Evolutionary conservation across 257 asterid species (phyloP).

Genomic region (Solanum megistacrolobum): DNA sequence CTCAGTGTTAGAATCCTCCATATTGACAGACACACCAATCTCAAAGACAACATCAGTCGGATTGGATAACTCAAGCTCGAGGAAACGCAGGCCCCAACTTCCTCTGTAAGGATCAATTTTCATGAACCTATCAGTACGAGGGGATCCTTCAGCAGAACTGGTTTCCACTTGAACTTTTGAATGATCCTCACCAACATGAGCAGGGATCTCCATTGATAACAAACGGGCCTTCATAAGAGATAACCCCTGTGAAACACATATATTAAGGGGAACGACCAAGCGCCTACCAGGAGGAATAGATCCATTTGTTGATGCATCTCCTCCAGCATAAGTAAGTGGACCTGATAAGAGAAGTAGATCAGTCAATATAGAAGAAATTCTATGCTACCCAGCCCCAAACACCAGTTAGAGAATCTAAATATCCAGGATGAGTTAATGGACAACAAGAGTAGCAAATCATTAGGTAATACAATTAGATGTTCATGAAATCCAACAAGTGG

Average conservation of each 20-base stretch:
- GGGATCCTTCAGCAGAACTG: constrained; percentile 26
- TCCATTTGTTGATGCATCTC: constrained; percentile 27
- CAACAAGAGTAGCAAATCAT: background rate
- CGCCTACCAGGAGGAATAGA: constrained; percentile 84
- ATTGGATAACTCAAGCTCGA: constrained; percentile 87
- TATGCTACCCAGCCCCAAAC: background rate
- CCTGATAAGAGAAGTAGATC: constrained; percentile 35
- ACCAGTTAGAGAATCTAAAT: background rate
- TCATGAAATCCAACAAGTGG: background rate
- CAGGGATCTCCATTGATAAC: constrained; percentile 97
- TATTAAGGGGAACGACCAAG: constrained; percentile 69
- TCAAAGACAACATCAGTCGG: constrained; percentile 95
- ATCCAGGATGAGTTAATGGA: background rate
- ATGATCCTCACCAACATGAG: constrained; percentile 64
- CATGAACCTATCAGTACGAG: constrained; percentile 58
- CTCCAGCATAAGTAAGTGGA: constrained; percentile 36
- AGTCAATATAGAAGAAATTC: constrained; percentile 9
- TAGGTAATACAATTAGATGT: background rate
- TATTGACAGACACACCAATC: constrained; percentile 75
- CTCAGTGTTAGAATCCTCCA: constrained; percentile 37
- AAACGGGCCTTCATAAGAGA: constrained; percentile 89
- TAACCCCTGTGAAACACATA: constrained; percentile 78
- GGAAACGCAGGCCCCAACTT: constrained; percentile 99
- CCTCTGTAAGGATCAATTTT: constrained; percentile 97
- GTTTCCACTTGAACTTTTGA: constrained; percentile 29